Evolutionary conservation across 352 stramenopile genomes (phyloP).

Genomic region (Pythium sukuiense): DNA sequence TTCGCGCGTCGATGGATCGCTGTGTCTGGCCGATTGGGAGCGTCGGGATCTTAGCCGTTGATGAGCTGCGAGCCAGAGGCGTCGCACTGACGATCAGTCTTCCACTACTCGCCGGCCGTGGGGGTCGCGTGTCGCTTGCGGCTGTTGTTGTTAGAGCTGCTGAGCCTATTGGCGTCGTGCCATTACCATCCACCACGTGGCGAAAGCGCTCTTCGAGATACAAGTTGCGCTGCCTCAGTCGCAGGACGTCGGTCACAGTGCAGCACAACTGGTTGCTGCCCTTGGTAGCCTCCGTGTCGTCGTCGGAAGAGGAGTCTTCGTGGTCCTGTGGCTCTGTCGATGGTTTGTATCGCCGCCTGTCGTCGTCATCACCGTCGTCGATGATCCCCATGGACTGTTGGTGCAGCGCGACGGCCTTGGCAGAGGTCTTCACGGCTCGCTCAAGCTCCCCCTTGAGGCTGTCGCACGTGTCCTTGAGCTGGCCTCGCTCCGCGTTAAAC

Average conservation of each 20-base stretch:
- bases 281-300: neutral
- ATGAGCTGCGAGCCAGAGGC: slow-evolving; percentile 1
- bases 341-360: neutral
- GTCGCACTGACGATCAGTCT: slow-evolving; percentile 3
- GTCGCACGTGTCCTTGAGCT: slow-evolving; percentile 50
- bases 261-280: slow-evolving; percentile 16
- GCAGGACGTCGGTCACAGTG: slow-evolving; percentile 46
- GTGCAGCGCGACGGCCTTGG: slow-evolving; percentile 33
- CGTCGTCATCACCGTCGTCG: neutral
- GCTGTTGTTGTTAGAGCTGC: neutral
- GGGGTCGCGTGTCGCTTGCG: neutral
- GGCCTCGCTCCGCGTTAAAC: slow-evolving; percentile 44
- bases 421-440: slow-evolving; percentile 34
- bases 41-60: slow-evolving; percentile 6
- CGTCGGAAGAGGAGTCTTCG: neutral
- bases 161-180: neutral
- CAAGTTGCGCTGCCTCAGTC: slow-evolving; percentile 52
- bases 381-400: slow-evolving; percentile 10
- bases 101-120: neutral
- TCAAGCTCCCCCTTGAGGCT: slow-evolving; percentile 50
- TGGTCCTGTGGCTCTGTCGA: neutral
- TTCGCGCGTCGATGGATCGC: slow-evolving; percentile 36
- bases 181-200: neutral
- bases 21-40: neutral
- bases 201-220: slow-evolving; percentile 70